A percentile compares a stretch with the other conserved stretches of the same genome.
Conservation (phyloP, 2,329 filamentous ascomycete genomes). For the Ophiobolus disseminans region DNA sequence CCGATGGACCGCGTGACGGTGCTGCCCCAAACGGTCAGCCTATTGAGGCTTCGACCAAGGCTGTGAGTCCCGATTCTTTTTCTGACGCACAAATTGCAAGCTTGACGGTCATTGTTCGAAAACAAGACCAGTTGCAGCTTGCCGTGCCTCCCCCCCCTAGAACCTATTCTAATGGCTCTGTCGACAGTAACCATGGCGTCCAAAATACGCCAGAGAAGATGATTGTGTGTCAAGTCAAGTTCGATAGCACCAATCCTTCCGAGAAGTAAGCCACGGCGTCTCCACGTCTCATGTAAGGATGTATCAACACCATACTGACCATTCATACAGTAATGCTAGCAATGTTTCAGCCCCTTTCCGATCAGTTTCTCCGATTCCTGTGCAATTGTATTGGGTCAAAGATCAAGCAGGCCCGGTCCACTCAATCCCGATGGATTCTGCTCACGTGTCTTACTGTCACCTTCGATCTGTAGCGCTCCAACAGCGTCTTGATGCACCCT, state of each 20-base stretch:
- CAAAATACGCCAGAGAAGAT: conserved; percentile 56
- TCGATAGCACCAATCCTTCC: conserved; percentile 42
- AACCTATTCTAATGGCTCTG: conserved; percentile 64
- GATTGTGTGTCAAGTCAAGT: conserved; percentile 46
- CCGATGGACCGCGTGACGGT: conserved; percentile 30
- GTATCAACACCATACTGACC: conserved; percentile 3
- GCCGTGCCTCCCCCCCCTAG: conserved; percentile 45
- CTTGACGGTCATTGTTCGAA: conserved; percentile 61
- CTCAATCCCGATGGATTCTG: conserved; percentile 52
- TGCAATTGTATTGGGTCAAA: conserved; percentile 59
- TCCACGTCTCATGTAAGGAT: not conserved
- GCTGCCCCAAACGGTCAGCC: conserved; percentile 34
- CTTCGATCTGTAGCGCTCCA: conserved; percentile 59
- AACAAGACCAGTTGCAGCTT: conserved; percentile 43
- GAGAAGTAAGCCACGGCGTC: conserved; percentile 36
- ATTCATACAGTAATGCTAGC: conserved; percentile 21
- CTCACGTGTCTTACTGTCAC: conserved; percentile 57
- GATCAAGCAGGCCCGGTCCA: conserved; percentile 54
- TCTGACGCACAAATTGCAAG: conserved; percentile 60
- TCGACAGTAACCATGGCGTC: conserved; percentile 59
- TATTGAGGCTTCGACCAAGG: conserved; percentile 37
- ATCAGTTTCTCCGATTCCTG: conserved; percentile 25
- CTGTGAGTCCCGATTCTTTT: conserved; percentile 56
- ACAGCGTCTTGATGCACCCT: conserved; percentile 55
- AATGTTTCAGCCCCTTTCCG: conserved; percentile 28